phyloP scores from a whole-genome alignment of 495 filamentous ascomycete genomes.

The Talaromyces wortmannii region DNA sequence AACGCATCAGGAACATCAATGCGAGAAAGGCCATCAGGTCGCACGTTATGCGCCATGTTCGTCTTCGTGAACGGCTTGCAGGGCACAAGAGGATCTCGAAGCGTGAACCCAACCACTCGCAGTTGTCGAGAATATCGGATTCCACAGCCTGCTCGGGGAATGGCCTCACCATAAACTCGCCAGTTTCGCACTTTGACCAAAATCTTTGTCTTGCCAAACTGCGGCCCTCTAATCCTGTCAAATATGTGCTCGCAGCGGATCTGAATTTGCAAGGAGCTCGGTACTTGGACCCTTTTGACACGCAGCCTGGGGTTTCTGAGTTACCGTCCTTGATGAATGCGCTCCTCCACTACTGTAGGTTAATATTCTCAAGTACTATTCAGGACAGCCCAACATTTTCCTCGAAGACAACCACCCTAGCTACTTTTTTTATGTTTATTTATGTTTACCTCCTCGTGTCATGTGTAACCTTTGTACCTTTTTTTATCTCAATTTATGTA shows the following conservation, averaged over 20 bases:
- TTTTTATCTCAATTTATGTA: no score
- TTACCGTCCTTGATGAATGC: conserved; percentile 14
- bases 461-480: no score
- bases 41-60: conserved; percentile 34
- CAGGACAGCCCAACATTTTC: neutral
- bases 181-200: no score
- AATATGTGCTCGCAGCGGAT: neutral
- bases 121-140: neutral
- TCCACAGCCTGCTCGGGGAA: neutral
- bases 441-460: no score
- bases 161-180: no score
- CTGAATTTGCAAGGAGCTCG: conserved; percentile 14
- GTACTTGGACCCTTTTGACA: conserved; percentile 25
- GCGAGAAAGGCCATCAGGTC: conserved; percentile 30
- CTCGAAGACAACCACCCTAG: no score
- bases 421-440: no score
- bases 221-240: neutral
- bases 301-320: conserved; percentile 18
- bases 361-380: neutral
- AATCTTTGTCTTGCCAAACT: neutral
- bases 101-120: conserved; percentile 8
- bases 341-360: conserved; percentile 28
- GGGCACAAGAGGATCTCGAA: conserved; percentile 23
- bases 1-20: conserved; percentile 29
- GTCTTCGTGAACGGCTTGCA: conserved; percentile 26